Evolutionary conservation across 2,329 filamentous ascomycete genomes (phyloP).

Genomic region (Ascochyta rabiei): DNA sequence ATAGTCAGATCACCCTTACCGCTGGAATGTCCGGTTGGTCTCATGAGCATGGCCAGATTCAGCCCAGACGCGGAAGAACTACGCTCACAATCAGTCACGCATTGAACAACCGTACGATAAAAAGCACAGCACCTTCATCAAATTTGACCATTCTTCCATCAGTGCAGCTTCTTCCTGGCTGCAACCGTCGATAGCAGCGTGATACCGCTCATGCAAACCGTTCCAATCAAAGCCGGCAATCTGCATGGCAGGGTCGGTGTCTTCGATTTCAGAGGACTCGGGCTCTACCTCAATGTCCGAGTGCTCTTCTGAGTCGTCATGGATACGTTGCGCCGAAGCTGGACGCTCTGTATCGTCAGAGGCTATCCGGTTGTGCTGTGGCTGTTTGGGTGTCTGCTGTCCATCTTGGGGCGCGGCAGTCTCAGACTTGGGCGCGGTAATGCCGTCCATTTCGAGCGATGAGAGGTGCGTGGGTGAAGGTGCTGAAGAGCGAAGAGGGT

Average conservation of each 20-base stretch:
- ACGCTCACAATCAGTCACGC: conserved; percentile 15
- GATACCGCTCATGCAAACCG: conserved; percentile 73
- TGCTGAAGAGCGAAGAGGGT: conserved; percentile 26
- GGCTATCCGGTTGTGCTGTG: conserved; percentile 14
- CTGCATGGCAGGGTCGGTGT: conserved; percentile 34
- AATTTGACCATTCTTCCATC: conserved; percentile 67
- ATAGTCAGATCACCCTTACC: conserved; percentile 54
- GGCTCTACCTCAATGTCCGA: conserved; percentile 2
- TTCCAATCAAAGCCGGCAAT: conserved; percentile 74
- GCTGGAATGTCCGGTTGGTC: conserved; percentile 76
- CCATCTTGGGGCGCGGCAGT: conserved; percentile 14
- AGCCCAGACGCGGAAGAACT: conserved; percentile 85
- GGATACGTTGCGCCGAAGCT: conserved; percentile 30
- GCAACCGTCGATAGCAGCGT: conserved; percentile 67
- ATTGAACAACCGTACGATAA: not conserved
- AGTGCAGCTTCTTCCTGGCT: conserved; percentile 69
- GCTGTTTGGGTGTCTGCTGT: conserved; percentile 5
- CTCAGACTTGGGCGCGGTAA: conserved; percentile 16
- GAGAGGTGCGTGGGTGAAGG: conserved; percentile 3
- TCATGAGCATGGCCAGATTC: conserved; percentile 74
- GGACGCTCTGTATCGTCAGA: conserved; percentile 37
- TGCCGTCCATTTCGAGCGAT: conserved; percentile 27
- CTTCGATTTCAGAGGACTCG: conserved; percentile 8
- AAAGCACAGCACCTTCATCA: conserved; percentile 41
- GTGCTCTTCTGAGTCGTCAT: conserved; percentile 18